Percentiles rank a stretch among this genome's conserved stretches.
phyloP scores from a whole-genome alignment of 2,329 filamentous ascomycete species.

The Curvularia spicifera region DNA sequence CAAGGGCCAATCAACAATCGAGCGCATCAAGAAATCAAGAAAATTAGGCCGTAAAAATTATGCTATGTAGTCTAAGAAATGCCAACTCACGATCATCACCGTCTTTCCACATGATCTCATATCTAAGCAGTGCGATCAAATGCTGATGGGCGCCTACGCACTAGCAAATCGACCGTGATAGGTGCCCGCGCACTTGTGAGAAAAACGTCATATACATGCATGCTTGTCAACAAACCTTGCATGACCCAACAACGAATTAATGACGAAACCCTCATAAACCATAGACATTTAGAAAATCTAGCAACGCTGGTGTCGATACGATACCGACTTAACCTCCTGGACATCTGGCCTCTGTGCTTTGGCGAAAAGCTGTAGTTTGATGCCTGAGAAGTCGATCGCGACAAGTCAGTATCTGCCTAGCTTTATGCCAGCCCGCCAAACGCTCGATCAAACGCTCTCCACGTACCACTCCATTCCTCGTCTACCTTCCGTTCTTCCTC shows the following conservation, averaged over 20 bases:
- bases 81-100: constrained; percentile 7
- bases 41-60: neutral
- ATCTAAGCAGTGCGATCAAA: neutral
- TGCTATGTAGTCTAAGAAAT: neutral
- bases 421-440: neutral
- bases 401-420: constrained; percentile 2
- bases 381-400: constrained; percentile 2
- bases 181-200: neutral
- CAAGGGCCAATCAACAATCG: neutral
- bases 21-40: neutral
- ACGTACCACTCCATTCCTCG: constrained; percentile 16
- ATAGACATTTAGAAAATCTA: neutral
- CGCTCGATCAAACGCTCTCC: neutral
- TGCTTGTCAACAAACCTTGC: neutral
- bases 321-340: constrained; percentile 6
- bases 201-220: neutral
- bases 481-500: constrained; percentile 15
- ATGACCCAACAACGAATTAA: neutral
- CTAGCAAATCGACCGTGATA: neutral
- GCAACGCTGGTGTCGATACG: constrained; percentile 3
- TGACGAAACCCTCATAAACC: neutral
- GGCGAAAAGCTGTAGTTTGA: constrained; percentile 5
- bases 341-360: constrained; percentile 13
- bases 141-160: neutral
- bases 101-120: constrained; percentile 2